Evolutionary conservation across 768 basidiomycete species (phyloP).

Genomic region (Cytidiella melzeri): DNA sequence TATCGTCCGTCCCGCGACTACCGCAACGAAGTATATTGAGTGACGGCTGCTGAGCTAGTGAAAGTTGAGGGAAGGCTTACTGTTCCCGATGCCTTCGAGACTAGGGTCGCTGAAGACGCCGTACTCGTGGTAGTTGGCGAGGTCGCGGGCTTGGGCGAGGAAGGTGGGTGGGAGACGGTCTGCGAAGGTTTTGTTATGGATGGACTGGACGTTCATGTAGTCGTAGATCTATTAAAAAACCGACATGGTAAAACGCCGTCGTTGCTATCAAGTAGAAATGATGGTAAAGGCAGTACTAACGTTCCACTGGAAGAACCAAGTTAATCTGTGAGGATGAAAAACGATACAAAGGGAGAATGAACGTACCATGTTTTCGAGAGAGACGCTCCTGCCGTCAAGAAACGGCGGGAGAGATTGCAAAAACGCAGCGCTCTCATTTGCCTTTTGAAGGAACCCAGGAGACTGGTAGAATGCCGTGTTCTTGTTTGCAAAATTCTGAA

Average conservation of each 20-base stretch:
- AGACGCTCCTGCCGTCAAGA: constrained; percentile 21
- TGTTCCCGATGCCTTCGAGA: constrained; percentile 30
- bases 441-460: constrained; percentile 17
- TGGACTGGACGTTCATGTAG: constrained; percentile 33
- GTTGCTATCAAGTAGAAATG: background rate
- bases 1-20: constrained; percentile 64
- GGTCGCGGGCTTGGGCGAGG: constrained; percentile 24
- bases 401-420: constrained; percentile 21
- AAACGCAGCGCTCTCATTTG: constrained; percentile 19
- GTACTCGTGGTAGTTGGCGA: constrained; percentile 38
- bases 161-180: constrained; percentile 18
- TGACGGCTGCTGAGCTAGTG: background rate
- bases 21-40: background rate
- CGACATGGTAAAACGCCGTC: background rate
- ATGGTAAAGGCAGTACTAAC: constrained; percentile 3
- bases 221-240: constrained; percentile 27
- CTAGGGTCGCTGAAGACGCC: constrained; percentile 28
- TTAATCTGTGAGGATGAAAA: background rate
- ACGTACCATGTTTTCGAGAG: constrained; percentile 23
- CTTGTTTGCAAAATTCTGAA: constrained; percentile 19
- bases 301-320: constrained; percentile 7
- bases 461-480: constrained; percentile 27
- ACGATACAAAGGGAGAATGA: background rate
- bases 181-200: constrained; percentile 33
- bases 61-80: too few species aligned